Conservation (phyloP, 352 stramenopile genomes). For the Phytophthora pistaciae region DNA sequence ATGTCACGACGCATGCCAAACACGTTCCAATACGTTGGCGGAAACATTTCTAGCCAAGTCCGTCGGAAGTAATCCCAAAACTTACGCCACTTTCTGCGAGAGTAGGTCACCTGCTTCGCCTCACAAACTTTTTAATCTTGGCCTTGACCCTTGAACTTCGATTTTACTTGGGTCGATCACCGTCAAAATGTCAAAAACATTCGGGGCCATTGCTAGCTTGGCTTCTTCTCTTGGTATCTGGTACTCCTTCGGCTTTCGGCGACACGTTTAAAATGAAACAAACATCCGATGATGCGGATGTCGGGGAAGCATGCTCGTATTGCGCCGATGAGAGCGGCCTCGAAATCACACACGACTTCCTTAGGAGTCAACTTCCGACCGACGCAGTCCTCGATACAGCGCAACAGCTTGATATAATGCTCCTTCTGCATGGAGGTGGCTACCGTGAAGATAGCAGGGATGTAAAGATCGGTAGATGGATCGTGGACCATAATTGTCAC, state of each 20-base stretch:
- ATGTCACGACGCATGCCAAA: conserved; percentile 4
- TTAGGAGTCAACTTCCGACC: conserved; percentile 1
- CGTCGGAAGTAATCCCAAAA: conserved; percentile 7
- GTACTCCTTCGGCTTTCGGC: conserved; percentile 7
- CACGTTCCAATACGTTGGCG: conserved; percentile 6
- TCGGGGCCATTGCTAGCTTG: conserved; percentile 2
- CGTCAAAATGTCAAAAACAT: conserved; percentile 8
- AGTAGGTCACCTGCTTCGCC: conserved; percentile 1
- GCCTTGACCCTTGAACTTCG: conserved; percentile 4
- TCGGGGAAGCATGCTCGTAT: too few relatives aligned
- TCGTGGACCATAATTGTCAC: conserved; percentile 7
- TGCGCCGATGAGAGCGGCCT: too few relatives aligned
- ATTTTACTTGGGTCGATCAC: conserved; percentile 8
- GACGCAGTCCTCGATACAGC: background rate
- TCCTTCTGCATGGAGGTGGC: background rate
- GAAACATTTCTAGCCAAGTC: conserved; percentile 8
- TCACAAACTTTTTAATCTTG: too few relatives aligned
- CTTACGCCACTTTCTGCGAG: background rate
- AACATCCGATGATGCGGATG: conserved; percentile 8
- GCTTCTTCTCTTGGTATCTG: background rate
- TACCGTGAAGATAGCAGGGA: background rate
- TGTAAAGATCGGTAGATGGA: background rate
- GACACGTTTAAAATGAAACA: conserved; percentile 11
- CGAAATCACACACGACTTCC: conserved; percentile 4
- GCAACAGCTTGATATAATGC: background rate